Evolutionary conservation across 257 asterid genomes (phyloP), one percentile per base, ranked within the genome.

Genomic region (Ehretia macrophylla): DNA sequence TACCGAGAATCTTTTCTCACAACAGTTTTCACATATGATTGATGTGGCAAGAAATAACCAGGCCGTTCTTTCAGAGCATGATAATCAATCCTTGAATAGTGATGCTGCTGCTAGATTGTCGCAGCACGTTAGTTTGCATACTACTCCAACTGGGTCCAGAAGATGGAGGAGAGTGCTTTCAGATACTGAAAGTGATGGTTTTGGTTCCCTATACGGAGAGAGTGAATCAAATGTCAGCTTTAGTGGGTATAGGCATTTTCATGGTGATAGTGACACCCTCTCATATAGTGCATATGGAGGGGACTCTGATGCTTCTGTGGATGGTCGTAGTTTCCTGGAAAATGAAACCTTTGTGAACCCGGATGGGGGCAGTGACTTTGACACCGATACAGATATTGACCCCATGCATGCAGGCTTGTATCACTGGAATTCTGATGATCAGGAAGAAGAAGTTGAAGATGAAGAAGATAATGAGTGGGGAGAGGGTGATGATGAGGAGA

Each of bases 331-430:
- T 77, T 51, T 79, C 58, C 38, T 82, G 70, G 95, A 66, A 51
- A 71, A 76, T 60, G 89, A 78, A 27, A 74, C 76, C 52, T 69
- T 71, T 50, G 79, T 56, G 50, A 76, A 58, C 64, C 69, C 70
- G 22, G 77, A 60, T 75, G 81, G 75, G 68, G 85, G 67, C 58
- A 80, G 89, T 70, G 95, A 75, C 39, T 55, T 62, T 13, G 95
- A 88, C 32, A 77, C 82, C 72, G 96, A 84, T 67, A 81, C 79
- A 42, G 97, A 88, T 76, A 86, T 92, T 50, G 96, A 92, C 63
- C 99, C 99, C 46, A 92, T 88, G 99, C 80, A 85, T 68, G 95
- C 94, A 0, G 99, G 96, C 38, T 67, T 75, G 21, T 79, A 75
- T 74, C 86, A 58, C 1, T 88, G 94, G 95, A 75, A 83, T 74